Evolutionary conservation across 2,329 filamentous ascomycete species (phyloP).

Genomic region (Hypomyces perniciosus): DNA sequence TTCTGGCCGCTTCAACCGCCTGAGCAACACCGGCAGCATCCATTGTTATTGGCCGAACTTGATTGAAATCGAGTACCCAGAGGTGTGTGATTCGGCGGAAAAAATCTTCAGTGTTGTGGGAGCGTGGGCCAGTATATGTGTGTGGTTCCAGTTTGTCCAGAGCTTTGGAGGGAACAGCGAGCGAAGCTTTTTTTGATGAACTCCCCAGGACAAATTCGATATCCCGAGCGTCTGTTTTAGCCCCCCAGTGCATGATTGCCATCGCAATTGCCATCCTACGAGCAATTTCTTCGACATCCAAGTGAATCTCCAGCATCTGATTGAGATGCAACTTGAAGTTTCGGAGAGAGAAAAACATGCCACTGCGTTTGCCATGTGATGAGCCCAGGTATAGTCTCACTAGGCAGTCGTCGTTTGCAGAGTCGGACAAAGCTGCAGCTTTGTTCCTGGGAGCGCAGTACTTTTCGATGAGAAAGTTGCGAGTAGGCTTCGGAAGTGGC

Average conservation of each 20-base stretch:
- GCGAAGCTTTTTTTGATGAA: background rate
- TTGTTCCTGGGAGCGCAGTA: conserved; percentile 14
- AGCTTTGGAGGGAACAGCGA: background rate
- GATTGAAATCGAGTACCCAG: conserved; percentile 29
- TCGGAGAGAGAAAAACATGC: conserved; percentile 22
- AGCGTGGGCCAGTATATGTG: background rate
- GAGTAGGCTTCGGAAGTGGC: conserved; percentile 19
- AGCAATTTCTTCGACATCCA: conserved; percentile 19
- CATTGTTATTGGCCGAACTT: conserved; percentile 18
- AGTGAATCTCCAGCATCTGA: conserved; percentile 20
- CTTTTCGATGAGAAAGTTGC: conserved; percentile 16
- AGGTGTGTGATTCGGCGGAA: conserved; percentile 15
- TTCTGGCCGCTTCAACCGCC: conserved; percentile 15
- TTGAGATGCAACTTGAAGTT: conserved; percentile 29
- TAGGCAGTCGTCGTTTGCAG: conserved; percentile 19
- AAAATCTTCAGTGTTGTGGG: conserved; percentile 9
- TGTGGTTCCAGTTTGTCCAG: background rate
- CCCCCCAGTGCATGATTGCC: conserved; percentile 28
- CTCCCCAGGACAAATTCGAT: conserved; percentile 29
- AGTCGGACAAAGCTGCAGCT: conserved; percentile 6
- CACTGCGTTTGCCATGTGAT: background rate
- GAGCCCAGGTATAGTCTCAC: conserved; percentile 19
- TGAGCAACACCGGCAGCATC: conserved; percentile 17
- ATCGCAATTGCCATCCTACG: conserved; percentile 22
- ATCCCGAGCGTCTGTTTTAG: conserved; percentile 23